Conservation (phyloP, 257 asterid species). For the Capsicum chinense region DNA sequence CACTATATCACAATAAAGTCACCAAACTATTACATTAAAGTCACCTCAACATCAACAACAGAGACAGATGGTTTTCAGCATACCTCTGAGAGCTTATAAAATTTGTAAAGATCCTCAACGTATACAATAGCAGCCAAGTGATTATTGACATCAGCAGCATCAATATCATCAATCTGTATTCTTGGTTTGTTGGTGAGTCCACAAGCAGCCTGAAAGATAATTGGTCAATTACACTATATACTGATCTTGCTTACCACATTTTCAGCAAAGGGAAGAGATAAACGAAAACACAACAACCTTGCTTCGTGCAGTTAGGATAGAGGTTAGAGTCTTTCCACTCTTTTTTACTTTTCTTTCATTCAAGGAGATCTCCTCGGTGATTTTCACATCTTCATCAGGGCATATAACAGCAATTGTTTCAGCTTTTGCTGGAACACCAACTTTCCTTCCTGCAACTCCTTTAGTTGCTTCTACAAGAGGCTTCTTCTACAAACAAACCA, state of each 20-base stretch:
- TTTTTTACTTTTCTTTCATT: conserved; percentile 43
- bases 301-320: conserved; percentile 79
- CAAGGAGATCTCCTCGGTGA: conserved; percentile 25
- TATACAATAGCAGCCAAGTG: conserved; percentile 80
- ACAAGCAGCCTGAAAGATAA: conserved; percentile 53
- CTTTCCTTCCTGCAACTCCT: conserved; percentile 37
- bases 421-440: conserved; percentile 36
- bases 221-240: neutral
- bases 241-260: neutral
- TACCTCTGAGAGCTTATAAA: conserved; percentile 68
- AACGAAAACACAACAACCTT: conserved; percentile 39
- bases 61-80: neutral
- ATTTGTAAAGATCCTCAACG: conserved; percentile 70
- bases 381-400: conserved; percentile 44
- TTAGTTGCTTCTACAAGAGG: conserved; percentile 47
- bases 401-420: conserved; percentile 40
- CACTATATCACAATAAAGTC: neutral
- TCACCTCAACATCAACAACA: neutral
- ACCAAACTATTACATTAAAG: neutral
- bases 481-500: conserved; percentile 44
- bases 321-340: conserved; percentile 55
- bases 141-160: conserved; percentile 55
- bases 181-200: conserved; percentile 52
- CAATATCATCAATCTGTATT: conserved; percentile 58
- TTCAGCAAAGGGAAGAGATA: neutral